Base-by-base conservation (phyloP, 495 filamentous ascomycete genomes). In the Sphaerosporella brunnea region DNA sequence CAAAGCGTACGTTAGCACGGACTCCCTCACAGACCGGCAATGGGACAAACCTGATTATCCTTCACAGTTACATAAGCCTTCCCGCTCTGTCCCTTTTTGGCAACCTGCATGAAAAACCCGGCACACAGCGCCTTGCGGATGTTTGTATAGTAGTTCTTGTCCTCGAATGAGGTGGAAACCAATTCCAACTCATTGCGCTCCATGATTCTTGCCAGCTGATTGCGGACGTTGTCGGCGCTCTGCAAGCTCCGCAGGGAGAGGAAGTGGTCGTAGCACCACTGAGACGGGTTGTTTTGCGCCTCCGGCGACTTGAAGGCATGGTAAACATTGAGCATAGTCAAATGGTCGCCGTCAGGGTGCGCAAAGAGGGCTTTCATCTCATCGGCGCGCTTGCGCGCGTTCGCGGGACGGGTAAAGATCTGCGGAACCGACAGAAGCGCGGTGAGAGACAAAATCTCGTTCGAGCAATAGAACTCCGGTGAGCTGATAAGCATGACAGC, bases 101-200 rank as follows among this genome's bases (percentile, higher is more conserved):
- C 90, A n/a, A 96, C 81, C 60, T 99, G 92, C 90, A 99, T 99
- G 70, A 99, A 99, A 69, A 96, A 99, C 18, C 90, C 90, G 1
- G 84, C 75, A 11, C 93, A 80, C n/a, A 99, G 70, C 8, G 90
- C 90, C 13, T 84, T 78, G 18, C 85, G 81, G 58, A 99, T 96
- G 59, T 99, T 99, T 64, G 74, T 84, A 62, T 95, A 96, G 67
- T 99, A 99, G 52, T 87, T 81, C 71, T 93, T 95, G 65, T 96
- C 78, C 41, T 85, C 80, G 66, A 94, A 95, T 0, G 81, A 74
- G 0, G 84, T 93, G 49, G 78, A 85, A 39, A 96, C 62, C 39
- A 99, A 73, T 36, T 90, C 81, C 8, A 99, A 63, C 44, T 79
- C 84, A 46, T 81, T 70, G 16, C 78, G 82, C 66, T 96, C 90